phyloP scores from a whole-genome alignment of 2,329 filamentous ascomycete genomes.

The Neonectria sp. region DNA sequence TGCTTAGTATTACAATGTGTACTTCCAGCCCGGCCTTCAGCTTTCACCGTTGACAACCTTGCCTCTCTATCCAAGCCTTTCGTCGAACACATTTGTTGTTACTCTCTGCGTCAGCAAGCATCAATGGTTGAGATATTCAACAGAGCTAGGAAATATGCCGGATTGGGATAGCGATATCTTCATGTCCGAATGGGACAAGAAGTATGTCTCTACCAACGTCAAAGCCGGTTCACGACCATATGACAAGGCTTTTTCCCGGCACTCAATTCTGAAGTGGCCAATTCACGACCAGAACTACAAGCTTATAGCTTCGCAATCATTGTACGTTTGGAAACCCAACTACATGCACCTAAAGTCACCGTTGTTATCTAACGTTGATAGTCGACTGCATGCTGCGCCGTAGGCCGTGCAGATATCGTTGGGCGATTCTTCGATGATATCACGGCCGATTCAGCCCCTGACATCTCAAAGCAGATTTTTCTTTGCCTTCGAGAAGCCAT shows the following conservation, averaged over 20 bases:
- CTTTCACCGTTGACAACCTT: too few species aligned
- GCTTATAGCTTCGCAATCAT: constrained; percentile 27
- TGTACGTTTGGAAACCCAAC: constrained; percentile 1
- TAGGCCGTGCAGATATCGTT: constrained; percentile 34
- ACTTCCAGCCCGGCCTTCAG: too few species aligned
- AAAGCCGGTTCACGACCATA: constrained; percentile 22
- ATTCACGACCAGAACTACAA: constrained; percentile 15
- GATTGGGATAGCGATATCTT: constrained; percentile 30
- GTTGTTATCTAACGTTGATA: not conserved
- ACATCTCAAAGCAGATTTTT: constrained; percentile 26
- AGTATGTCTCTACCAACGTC: constrained; percentile 36
- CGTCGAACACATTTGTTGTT: too few species aligned
- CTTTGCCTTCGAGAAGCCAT: constrained; percentile 33
- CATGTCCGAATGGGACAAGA: constrained; percentile 35
- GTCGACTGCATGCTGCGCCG: constrained; percentile 35
- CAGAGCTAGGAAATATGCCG: constrained; percentile 12
- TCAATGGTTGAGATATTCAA: too few species aligned
- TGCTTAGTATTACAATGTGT: too few species aligned
- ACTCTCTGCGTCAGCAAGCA: too few species aligned
- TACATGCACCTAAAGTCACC: too few species aligned
- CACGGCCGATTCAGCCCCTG: constrained; percentile 22
- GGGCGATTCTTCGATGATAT: constrained; percentile 36
- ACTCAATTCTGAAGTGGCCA: constrained; percentile 19
- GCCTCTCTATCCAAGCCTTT: too few species aligned
- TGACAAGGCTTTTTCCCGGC: constrained; percentile 21